A percentile compares a stretch with the other conserved stretches of the same genome.
phyloP scores from a whole-genome alignment of 257 asterid species.

The Avicennia marina region DNA sequence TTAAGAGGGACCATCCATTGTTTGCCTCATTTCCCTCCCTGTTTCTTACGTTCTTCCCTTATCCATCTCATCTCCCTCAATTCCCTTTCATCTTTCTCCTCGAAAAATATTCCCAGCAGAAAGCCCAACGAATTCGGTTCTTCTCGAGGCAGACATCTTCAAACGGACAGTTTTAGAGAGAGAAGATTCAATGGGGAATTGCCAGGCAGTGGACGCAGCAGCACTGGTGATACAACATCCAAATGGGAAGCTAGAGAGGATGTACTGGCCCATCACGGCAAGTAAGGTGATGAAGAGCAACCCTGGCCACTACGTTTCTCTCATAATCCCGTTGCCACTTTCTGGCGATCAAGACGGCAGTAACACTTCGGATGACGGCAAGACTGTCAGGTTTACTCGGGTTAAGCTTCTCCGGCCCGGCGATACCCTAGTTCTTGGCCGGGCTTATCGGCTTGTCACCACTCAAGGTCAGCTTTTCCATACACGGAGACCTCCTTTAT shows the following conservation, averaged over 20 bases:
- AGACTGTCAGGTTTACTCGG: conserved; percentile 50
- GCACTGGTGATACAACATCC: conserved; percentile 91
- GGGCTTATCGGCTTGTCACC: conserved; percentile 80
- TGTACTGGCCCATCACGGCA: conserved; percentile 70
- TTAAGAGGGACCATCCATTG: too few species aligned
- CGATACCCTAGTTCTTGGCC: conserved; percentile 71
- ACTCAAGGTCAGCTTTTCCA: conserved; percentile 52
- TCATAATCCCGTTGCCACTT: conserved; percentile 54
- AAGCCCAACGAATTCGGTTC: too few species aligned
- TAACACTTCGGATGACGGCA: conserved; percentile 26
- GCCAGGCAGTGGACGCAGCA: conserved; percentile 92
- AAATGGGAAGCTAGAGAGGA: conserved; percentile 59
- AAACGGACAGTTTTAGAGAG: too few species aligned
- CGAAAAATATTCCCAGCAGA: too few species aligned
- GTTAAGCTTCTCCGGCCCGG: conserved; percentile 77
- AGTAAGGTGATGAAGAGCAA: conserved; percentile 74
- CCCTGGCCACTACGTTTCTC: conserved; percentile 88
- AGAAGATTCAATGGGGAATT: conserved; percentile 69
- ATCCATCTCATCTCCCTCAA: too few species aligned
- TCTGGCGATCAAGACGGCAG: conserved; percentile 1
- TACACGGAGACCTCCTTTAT: not conserved
- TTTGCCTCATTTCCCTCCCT: too few species aligned
- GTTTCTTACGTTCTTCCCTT: too few species aligned
- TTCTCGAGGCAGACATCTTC: too few species aligned
- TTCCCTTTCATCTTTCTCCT: too few species aligned